A percentile compares a stretch with the other conserved stretches of the same genome.
Evolutionary conservation across 305 asterid genomes (phyloP).

Genomic region (Solanum chacoense): DNA sequence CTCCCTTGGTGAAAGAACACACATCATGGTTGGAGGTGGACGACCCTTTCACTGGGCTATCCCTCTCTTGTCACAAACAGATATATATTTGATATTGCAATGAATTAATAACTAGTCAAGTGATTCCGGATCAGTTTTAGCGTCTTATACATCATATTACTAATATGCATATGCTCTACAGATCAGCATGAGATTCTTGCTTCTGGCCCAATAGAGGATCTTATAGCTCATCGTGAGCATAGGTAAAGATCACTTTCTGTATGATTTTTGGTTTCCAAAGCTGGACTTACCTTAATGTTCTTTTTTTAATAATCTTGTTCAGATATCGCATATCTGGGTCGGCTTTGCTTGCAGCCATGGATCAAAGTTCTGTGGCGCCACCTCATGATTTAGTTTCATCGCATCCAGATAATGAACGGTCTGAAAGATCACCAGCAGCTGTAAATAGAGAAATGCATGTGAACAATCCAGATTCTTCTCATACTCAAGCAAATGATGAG

Average conservation of each 20-base stretch:
- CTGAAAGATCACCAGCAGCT: slow-evolving; percentile 35
- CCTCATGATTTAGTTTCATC: slow-evolving; percentile 42
- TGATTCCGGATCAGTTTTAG: not conserved
- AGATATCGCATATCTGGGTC: slow-evolving; percentile 99
- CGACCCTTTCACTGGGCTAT: not conserved
- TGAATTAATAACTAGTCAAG: not conserved
- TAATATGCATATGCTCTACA: slow-evolving; percentile 19
- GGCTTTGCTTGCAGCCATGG: slow-evolving; percentile 91
- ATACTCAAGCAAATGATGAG: slow-evolving; percentile 48
- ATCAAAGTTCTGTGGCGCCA: slow-evolving; percentile 59
- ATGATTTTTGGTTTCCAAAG: slow-evolving; percentile 1
- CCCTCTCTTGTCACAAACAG: not conserved
- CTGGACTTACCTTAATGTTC: not conserved
- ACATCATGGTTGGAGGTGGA: not conserved
- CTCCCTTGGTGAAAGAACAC: not conserved
- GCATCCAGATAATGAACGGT: slow-evolving; percentile 39
- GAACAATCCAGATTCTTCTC: slow-evolving; percentile 23
- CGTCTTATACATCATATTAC: not conserved
- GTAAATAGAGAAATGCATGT: slow-evolving; percentile 26
- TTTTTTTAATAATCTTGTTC: slow-evolving; percentile 6
- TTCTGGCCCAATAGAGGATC: slow-evolving; percentile 99
- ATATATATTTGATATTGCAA: not conserved
- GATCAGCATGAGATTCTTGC: slow-evolving; percentile 99
- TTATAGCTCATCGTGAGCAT: slow-evolving; percentile 99
- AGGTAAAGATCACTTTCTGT: slow-evolving; percentile 39